These are phyloP conservation scores for Hypoxylon intermedium DNA, from an alignment of 495 filamentous ascomycete species.

Conservation along the genomic window DNA sequence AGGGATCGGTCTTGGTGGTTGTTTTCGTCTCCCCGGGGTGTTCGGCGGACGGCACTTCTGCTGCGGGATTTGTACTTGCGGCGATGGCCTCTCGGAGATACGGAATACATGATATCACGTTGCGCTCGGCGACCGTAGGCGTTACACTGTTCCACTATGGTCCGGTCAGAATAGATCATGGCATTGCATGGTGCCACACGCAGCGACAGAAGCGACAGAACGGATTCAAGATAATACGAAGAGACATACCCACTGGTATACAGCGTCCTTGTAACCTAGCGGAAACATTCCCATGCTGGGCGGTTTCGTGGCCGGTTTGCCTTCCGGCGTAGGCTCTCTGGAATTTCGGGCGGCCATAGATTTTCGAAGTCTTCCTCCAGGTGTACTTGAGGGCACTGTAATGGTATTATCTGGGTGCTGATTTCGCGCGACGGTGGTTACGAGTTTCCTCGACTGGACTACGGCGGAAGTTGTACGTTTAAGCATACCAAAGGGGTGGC, in stretches of 20 bases:
- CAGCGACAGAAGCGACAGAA: background rate
- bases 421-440: conserved; percentile 37
- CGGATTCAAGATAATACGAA: background rate
- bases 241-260: conserved; percentile 83
- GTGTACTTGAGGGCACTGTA: conserved; percentile 26
- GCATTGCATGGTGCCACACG: background rate
- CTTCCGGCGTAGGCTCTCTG: conserved; percentile 22
- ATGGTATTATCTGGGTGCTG: conserved; percentile 28
- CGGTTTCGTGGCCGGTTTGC: conserved; percentile 15
- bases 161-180: conserved; percentile 15
- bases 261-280: conserved; percentile 87
- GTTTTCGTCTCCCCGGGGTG: conserved; percentile 59
- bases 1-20: conserved; percentile 69
- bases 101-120: conserved; percentile 86
- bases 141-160: conserved; percentile 81
- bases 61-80: conserved; percentile 22
- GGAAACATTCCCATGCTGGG: conserved; percentile 67
- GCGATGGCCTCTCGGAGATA: conserved; percentile 78
- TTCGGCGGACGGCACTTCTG: conserved; percentile 39
- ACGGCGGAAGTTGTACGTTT: conserved; percentile 38
- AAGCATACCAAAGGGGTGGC: conserved; percentile 44
- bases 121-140: conserved; percentile 85
- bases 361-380: conserved; percentile 16
- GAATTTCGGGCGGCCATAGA: conserved; percentile 18
- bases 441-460: conserved; percentile 41